Evolutionary conservation across 2,329 filamentous ascomycete genomes (phyloP), one percentile per base, ranked within the genome.

Genomic region (Verticillium zaregamsianum): DNA sequence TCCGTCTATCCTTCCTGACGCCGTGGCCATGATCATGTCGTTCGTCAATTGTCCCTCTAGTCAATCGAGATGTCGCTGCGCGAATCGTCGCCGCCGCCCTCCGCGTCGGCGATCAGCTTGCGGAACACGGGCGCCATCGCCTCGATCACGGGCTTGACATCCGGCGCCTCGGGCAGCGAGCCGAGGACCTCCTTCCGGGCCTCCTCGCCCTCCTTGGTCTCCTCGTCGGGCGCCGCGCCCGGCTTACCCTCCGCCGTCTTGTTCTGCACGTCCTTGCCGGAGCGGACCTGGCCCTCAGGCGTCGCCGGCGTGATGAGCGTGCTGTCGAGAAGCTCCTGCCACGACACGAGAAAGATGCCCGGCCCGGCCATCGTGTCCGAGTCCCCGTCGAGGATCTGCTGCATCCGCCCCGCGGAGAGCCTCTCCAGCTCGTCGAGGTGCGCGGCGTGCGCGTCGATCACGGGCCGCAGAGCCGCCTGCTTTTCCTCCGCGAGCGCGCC

Each of bases 251-350:
- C 73, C 6, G 76, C 74, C 49, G 74, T 72, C 28, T 70, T 64
- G 49, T 75, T 72, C 69, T 78, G 82, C 32, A 86, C 81, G 20
- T 86, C 83, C 37, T 75, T 80, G 15, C 85, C 86, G 8, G 65
- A 70, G 0, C 89, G 79, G 0, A 88, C 72, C 1, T 78, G 76
- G 0, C 88, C 88, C 1, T 74, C 70, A 0, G 79, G 72, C 1
- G 75, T 79, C 0, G 77, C 80, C 0, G 91, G 89, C 1, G 89
- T 90, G 64, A 93, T 87, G 55, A 81, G 72, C 0, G 90, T 91
- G n/a, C 81, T 77, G 70, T 93, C 88, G 3, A 93, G 78, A 7
- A 93, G 77, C 1, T 83, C 78, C 70, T 92, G 88, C 90, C 91
- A 93, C 58, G 86, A 82, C 1, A 85, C 81, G 28, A 93, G 82